These are phyloP conservation scores for Tarenaya hassleriana DNA, from an alignment of 345 rosid species.

Conservation along the genomic window DNA sequence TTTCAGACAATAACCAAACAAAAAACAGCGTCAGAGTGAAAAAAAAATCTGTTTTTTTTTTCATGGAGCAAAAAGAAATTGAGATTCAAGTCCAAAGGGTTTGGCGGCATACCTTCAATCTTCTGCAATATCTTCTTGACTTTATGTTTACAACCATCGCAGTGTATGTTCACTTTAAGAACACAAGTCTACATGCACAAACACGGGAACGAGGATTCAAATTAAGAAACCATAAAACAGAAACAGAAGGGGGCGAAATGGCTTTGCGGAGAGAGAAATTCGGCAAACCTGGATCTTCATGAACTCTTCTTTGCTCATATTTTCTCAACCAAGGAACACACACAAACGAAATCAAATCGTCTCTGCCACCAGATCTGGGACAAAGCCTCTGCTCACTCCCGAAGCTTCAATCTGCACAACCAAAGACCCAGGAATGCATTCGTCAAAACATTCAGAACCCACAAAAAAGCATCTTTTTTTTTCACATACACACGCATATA, in stretches of 20 bases:
- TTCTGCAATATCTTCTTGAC: constrained; percentile 91
- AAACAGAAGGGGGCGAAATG: background rate
- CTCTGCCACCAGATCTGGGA: constrained; percentile 45
- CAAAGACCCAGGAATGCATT: background rate
- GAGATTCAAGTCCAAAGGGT: background rate
- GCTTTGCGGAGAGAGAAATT: too few species aligned
- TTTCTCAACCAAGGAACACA: constrained; percentile 1
- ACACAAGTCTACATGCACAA: constrained; percentile 81
- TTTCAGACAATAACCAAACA: constrained; percentile 11
- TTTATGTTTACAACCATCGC: constrained; percentile 89
- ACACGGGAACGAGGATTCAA: too few species aligned
- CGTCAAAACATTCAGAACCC: constrained; percentile 6
- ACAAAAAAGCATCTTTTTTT: constrained; percentile 1
- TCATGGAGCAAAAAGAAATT: background rate
- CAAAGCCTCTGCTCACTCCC: constrained; percentile 12
- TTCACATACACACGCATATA: constrained; percentile 4
- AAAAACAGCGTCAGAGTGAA: background rate
- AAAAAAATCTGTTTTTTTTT: too few species aligned
- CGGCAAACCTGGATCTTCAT: constrained; percentile 82
- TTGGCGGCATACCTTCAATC: constrained; percentile 58
- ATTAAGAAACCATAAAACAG: background rate
- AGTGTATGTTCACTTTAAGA: constrained; percentile 91
- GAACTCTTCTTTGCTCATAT: constrained; percentile 96
- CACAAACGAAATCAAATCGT: constrained; percentile 11
- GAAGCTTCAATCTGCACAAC: constrained; percentile 11